Conservation (phyloP, 352 stramenopile genomes). For the Globisporangium mamillatum region DNA sequence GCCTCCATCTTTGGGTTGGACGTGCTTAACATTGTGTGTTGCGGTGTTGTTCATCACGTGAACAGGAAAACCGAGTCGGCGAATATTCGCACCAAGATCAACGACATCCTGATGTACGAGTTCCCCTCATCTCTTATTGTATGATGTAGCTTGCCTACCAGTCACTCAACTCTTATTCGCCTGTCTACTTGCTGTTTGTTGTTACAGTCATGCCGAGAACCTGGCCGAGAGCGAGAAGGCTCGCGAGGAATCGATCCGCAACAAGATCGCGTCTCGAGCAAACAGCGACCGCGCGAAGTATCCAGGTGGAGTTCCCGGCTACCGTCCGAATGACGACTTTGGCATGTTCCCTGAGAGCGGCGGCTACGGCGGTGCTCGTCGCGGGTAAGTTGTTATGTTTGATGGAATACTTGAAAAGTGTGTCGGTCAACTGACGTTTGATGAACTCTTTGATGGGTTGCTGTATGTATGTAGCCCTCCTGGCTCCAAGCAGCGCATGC, state of each 20-base stretch:
- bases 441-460: background rate
- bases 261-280: slow-evolving; percentile 49
- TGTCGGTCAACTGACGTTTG: background rate
- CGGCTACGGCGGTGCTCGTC: slow-evolving; percentile 28
- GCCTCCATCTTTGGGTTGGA: background rate
- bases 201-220: slow-evolving; percentile 45
- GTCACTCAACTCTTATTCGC: background rate
- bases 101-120: slow-evolving; percentile 61
- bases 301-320: slow-evolving; percentile 21
- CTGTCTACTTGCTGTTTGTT: background rate
- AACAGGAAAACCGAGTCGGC: slow-evolving; percentile 57
- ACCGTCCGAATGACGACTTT: slow-evolving; percentile 46
- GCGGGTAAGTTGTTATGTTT: slow-evolving; percentile 31
- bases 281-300: slow-evolving; percentile 52
- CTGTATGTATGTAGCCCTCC: slow-evolving; percentile 6
- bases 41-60: background rate
- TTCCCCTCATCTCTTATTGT: slow-evolving; percentile 3
- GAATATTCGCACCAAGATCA: slow-evolving; percentile 60
- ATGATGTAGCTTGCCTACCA: background rate
- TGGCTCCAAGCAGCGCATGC: slow-evolving; percentile 41
- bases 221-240: slow-evolving; percentile 47
- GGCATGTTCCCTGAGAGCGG: slow-evolving; percentile 36
- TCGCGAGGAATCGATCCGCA: slow-evolving; percentile 46
- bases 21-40: background rate
- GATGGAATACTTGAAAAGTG: background rate